Conservation (phyloP, 108 stramenopile genomes). For the Fragilaria radians region DNA sequence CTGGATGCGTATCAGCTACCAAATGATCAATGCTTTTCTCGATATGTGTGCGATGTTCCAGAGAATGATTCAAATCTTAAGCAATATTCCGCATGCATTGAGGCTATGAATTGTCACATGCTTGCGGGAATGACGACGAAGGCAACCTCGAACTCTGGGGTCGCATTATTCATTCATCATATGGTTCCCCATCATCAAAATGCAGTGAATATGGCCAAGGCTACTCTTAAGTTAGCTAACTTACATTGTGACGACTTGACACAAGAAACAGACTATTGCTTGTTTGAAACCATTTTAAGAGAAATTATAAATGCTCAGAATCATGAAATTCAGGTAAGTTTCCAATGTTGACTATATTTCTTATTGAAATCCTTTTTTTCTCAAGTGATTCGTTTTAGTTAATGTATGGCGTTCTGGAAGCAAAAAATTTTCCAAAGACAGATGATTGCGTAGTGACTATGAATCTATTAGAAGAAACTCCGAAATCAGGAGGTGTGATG, state of each 20-base stretch:
- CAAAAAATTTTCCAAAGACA: slow-evolving; percentile 20
- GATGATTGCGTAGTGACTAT: slow-evolving; percentile 45
- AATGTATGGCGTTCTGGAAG: slow-evolving; percentile 55
- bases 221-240: slow-evolving; percentile 38
- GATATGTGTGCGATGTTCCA: slow-evolving; percentile 36
- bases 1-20: slow-evolving; percentile 41
- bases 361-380: no score
- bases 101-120: slow-evolving; percentile 75
- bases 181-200: slow-evolving; percentile 95
- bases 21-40: slow-evolving; percentile 33
- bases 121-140: slow-evolving; percentile 49
- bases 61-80: background rate
- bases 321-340: slow-evolving; percentile 70
- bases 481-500: no score
- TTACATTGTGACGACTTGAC: slow-evolving; percentile 41
- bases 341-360: no score
- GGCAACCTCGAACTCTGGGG: slow-evolving; percentile 9
- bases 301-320: slow-evolving; percentile 74
- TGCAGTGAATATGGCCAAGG: slow-evolving; percentile 91
- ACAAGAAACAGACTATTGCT: slow-evolving; percentile 30
- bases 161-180: slow-evolving; percentile 68
- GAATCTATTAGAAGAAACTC: no score
- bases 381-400: background rate
- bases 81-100: slow-evolving; percentile 39
- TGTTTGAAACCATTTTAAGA: slow-evolving; percentile 43